Percentiles rank a stretch among this genome's conserved stretches.
These are phyloP conservation scores for Penicillium sp. DNA, from an alignment of 2,329 filamentous ascomycete species.

Conservation along the genomic window DNA sequence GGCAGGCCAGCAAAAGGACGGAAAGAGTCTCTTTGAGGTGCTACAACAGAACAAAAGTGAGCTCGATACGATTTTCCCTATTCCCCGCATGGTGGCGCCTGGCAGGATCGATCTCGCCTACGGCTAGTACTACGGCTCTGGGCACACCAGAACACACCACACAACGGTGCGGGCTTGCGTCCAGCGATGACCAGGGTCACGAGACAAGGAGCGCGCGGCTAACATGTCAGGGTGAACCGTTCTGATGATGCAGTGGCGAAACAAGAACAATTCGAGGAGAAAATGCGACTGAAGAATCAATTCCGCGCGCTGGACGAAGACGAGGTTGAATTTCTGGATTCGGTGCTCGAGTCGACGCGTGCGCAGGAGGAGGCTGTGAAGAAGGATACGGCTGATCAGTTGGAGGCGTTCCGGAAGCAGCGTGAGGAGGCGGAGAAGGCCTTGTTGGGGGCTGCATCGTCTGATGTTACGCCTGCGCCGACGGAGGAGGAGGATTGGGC, in stretches of 20 bases:
- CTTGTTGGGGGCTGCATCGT: constrained; percentile 42
- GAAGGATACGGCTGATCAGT: constrained; percentile 60
- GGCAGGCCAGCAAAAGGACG: constrained; percentile 55
- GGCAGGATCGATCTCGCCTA: neutral
- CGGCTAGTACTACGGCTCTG: neutral
- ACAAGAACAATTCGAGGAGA: constrained; percentile 56
- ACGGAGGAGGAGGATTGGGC: constrained; percentile 52
- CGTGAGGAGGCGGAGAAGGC: constrained; percentile 61
- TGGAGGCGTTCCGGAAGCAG: constrained; percentile 61
- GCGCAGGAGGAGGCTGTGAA: constrained; percentile 59
- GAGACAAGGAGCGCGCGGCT: constrained; percentile 27
- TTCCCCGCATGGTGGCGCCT: neutral
- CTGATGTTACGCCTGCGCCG: constrained; percentile 33
- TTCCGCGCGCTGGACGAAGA: constrained; percentile 55
- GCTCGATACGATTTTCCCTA: constrained; percentile 16
- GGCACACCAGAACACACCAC: neutral
- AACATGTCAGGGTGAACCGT: constrained; percentile 45
- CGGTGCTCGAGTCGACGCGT: constrained; percentile 58
- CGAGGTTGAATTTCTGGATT: constrained; percentile 56
- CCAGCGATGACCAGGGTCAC: neutral
- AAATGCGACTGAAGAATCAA: constrained; percentile 53
- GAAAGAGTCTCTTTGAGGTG: constrained; percentile 53
- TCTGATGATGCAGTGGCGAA: constrained; percentile 44
- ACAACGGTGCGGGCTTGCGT: neutral
- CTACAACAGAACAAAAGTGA: constrained; percentile 54